Base-by-base conservation (phyloP, 75 land plant genomes). In the Adiantum capillusveneris region DNA sequence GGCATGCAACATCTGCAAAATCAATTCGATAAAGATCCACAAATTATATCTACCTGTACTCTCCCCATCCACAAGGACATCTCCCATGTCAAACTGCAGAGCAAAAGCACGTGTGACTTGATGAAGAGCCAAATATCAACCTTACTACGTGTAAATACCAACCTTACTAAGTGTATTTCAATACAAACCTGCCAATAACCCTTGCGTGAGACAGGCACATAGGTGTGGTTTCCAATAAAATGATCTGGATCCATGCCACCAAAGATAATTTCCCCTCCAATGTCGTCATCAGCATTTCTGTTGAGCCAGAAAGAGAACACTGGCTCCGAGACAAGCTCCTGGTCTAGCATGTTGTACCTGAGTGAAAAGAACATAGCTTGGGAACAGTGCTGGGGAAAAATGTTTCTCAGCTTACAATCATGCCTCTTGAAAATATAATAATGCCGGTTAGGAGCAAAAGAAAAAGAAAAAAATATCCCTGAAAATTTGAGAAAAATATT, bases 251-350 rank as follows among this genome's bases (percentile, higher is more conserved):
- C 78, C 66, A 85, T 76, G 37, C 97, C 95, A 51, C 97, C 97
- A 74, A 92, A 80, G 6, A 92, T 82, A 56, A 88, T 60, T 70
- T 88, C 97, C 18, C 97, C 97, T 26, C 97, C 95, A 19, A 57
- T 69, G 11, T 55, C 63, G 1, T 81, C 95, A 27, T 66, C 46
- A 19, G 72, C 34, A 74, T 92, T 62, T 31, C 85, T 70, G 58
- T 85, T 92, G 31, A 92, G 72, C 90, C 97, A 92, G 74, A 92
- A 85, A 11, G 97, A 92, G 56, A 92, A 92, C 12, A 92, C 84
- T 0, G 55, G 63, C 18, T 85, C 80, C 3, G 59, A 28, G 13
- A 92, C 75, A 41, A 92, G 78, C 22, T 75, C 73, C 68, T 92
- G 98, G 17, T 73, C 43, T 18, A 82, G 59, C 95, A 88, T 85